phyloP scores from a whole-genome alignment of 1,284 basidiomycete genomes.

The Microbotryum intermedium region DNA sequence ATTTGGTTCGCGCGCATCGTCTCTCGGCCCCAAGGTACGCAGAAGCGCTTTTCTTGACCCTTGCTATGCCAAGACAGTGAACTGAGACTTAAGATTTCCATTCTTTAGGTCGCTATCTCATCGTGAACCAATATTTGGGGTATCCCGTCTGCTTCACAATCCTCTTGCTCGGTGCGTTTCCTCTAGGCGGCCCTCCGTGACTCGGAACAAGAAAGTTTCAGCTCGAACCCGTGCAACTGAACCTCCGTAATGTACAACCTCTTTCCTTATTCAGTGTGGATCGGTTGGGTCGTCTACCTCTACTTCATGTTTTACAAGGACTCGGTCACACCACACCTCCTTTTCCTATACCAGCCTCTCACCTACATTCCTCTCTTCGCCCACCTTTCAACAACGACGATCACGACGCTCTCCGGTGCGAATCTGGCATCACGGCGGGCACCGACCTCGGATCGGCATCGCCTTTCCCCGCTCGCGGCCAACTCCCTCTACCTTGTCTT shows the following conservation, averaged over 20 bases:
- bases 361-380: constrained; percentile 12
- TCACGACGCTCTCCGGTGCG: constrained; percentile 6
- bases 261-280: constrained; percentile 3
- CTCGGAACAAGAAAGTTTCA: not conserved
- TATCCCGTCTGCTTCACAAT: constrained; percentile 10
- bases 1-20: constrained; percentile 4
- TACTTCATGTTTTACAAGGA: constrained; percentile 4
- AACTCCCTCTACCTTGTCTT: constrained; percentile 4
- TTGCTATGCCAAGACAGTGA: no score
- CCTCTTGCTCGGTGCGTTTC: not conserved
- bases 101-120: constrained; percentile 3
- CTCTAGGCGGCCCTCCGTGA: not conserved
- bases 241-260: not conserved
- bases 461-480: not conserved
- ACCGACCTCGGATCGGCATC: not conserved
- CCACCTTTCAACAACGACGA: constrained; percentile 10
- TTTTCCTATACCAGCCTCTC: not conserved
- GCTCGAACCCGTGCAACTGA: not conserved
- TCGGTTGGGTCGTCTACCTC: constrained; percentile 5
- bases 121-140: constrained; percentile 8
- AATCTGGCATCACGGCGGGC: constrained; percentile 7
- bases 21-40: constrained; percentile 7
- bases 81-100: not conserved
- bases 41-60: not conserved
- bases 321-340: no score